Base-by-base conservation (phyloP, 192 early-diverging fungal genomes). In the Dimargaris verticillata region DNA sequence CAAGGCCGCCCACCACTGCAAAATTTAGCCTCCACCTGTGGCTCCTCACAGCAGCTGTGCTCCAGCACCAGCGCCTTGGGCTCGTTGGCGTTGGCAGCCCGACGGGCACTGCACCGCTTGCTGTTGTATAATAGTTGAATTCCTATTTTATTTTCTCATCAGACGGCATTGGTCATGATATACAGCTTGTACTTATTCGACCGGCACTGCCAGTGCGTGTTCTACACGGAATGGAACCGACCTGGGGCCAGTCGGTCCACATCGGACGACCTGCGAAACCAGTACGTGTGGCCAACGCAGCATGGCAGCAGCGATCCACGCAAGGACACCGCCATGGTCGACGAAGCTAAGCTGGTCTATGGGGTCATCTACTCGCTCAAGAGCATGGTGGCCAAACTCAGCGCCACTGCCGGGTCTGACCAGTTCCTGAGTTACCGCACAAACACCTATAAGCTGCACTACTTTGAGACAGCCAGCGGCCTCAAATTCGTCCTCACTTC, bases 261-360 rank as follows among this genome's bases (percentile, higher is more conserved):
- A 7, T 55, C 33, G 4, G 7, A 5, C 53, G 53, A 55, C 14
- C 5, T 28, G 25, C 11, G 4, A 20, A 24, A 7, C 26, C 53
- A 20, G 7, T 55, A 55, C 53, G 53, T 55, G 11, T 55, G 53
- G 53, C 53, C 53, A 5, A 55, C 28, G 10, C 50, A 20, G 20
- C 24, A 12, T 29, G 12, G 52, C 51, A 5, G 62, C 62, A 5
- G 59, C 25, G 49, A 47, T 49, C 7, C 44, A 9, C 63, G 63
- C 43, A n/a, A n/a, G n/a, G 68, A 67, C 55, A 41, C 62, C 11
- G 64, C 66, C 42, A 72, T 75, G 62, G 80, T 88, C 55, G 92
- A 96, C 64, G 88, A 96, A 59, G 84, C 88, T 0, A 97, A 97
- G 67, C 80, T 97, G 18, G 91, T 97, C 18, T 97, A 95, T 66